phyloP scores from a whole-genome alignment of 2,329 filamentous ascomycete genomes.

The Arthrobotrys conoides region DNA sequence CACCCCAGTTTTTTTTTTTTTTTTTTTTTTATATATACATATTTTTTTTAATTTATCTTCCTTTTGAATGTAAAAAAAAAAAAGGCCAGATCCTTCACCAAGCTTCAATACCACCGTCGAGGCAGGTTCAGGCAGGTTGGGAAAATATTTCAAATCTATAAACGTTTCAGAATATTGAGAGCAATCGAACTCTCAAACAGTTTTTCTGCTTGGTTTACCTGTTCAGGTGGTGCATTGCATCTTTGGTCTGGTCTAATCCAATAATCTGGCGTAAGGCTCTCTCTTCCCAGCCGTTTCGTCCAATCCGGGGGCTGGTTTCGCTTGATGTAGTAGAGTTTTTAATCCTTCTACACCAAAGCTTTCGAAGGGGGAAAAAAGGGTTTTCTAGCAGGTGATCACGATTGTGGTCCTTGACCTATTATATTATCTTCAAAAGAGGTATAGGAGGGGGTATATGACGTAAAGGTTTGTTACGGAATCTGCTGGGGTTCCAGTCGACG shows the following conservation, averaged over 20 bases:
- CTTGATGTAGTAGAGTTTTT: constrained; percentile 11
- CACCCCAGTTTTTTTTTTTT: too few species aligned
- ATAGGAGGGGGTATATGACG: constrained; percentile 26
- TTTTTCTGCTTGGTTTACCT: neutral
- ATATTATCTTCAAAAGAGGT: neutral
- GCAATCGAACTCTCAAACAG: constrained; percentile 21
- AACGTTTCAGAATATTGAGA: constrained; percentile 38
- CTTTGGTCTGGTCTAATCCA: constrained; percentile 27
- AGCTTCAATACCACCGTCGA: neutral
- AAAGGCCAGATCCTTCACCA: constrained; percentile 38
- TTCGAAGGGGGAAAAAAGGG: neutral
- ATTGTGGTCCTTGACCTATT: neutral
- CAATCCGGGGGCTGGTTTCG: constrained; percentile 14
- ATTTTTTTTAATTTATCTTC: too few species aligned
- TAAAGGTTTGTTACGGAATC: constrained; percentile 32
- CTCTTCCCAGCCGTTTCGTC: neutral
- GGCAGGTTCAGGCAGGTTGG: neutral
- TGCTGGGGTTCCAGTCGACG: constrained; percentile 21
- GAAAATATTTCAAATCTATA: constrained; percentile 37
- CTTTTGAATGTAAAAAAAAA: too few species aligned
- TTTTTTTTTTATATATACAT: too few species aligned
- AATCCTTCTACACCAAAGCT: neutral
- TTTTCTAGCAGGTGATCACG: constrained; percentile 41
- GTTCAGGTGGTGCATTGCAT: constrained; percentile 30
- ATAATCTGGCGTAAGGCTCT: constrained; percentile 26